These are phyloP conservation scores for Tetrahymena elliotti DNA, from an alignment of 73 alveolate species.

Conservation along the genomic window DNA sequence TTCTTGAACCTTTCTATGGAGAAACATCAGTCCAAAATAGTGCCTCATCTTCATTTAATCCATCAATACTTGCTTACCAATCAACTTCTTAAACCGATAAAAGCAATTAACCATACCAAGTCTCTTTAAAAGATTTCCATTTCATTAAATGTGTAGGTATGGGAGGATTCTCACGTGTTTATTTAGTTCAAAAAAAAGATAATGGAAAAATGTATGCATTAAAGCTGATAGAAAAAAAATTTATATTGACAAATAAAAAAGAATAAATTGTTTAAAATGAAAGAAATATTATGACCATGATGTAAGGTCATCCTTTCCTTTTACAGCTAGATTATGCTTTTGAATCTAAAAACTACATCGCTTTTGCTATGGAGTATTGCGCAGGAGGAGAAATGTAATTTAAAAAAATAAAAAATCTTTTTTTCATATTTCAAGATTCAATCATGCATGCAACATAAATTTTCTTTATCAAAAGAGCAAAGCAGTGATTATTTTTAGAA, in stretches of 20 bases:
- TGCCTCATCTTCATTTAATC: background rate
- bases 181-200: constrained; percentile 52
- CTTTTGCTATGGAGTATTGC: constrained; percentile 27
- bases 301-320: constrained; percentile 23
- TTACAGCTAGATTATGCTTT: constrained; percentile 23
- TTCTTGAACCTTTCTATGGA: background rate
- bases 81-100: background rate
- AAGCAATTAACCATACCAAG: background rate
- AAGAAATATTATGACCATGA: constrained; percentile 30
- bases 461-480: no score
- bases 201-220: constrained; percentile 67
- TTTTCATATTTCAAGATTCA: no score
- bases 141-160: constrained; percentile 61
- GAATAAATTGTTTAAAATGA: constrained; percentile 24
- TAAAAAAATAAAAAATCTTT: no score
- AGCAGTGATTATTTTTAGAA: no score
- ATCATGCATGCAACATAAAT: no score
- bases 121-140: constrained; percentile 48
- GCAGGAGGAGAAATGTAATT: constrained; percentile 28
- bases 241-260: constrained; percentile 30
- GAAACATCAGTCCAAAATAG: background rate
- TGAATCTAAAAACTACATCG: constrained; percentile 22
- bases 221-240: constrained; percentile 44
- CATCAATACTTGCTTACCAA: background rate
- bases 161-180: constrained; percentile 73